Conservation (phyloP, 2,329 filamentous ascomycete species). For the Cercospora sojina region DNA sequence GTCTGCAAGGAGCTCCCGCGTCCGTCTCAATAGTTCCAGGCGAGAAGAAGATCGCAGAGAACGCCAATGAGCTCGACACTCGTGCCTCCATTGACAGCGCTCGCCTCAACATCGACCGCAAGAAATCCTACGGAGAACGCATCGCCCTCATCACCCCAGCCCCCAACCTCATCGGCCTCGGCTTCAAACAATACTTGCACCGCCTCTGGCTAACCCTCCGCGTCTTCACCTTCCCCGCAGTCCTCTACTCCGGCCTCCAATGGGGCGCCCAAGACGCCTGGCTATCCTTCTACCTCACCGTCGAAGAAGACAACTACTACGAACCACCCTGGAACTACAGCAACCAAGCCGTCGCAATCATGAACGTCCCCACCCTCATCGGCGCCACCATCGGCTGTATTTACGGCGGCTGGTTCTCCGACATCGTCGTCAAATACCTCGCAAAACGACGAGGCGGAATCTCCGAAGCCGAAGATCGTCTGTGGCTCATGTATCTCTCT, state of each 20-base stretch:
- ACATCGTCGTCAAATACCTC: constrained; percentile 57
- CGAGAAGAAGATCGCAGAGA: constrained; percentile 21
- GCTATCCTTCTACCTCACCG: constrained; percentile 59
- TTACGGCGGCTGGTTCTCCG: constrained; percentile 58
- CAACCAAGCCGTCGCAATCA: constrained; percentile 55
- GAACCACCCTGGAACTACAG: constrained; percentile 56
- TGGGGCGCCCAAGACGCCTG: constrained; percentile 63
- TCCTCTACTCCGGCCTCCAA: constrained; percentile 58
- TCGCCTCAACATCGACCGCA: constrained; percentile 23
- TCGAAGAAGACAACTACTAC: constrained; percentile 58
- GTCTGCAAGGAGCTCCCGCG: constrained; percentile 17
- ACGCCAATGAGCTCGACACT: background rate
- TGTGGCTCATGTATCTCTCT: constrained; percentile 54
- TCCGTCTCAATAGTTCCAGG: constrained; percentile 2
- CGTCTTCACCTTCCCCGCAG: constrained; percentile 59
- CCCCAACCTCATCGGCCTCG: constrained; percentile 54
- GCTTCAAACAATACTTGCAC: constrained; percentile 54
- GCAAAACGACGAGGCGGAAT: constrained; percentile 54
- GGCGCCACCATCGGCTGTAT: constrained; percentile 57
- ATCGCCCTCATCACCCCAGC: constrained; percentile 58
- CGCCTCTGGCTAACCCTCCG: constrained; percentile 57
- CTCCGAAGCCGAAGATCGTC: constrained; percentile 56
- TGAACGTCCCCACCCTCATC: constrained; percentile 58
- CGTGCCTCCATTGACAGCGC: constrained; percentile 13
- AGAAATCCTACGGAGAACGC: constrained; percentile 56